Evolutionary conservation across 1,284 basidiomycete genomes (phyloP), one percentile per base, ranked within the genome.

Genomic region (Malassezia globosa): DNA sequence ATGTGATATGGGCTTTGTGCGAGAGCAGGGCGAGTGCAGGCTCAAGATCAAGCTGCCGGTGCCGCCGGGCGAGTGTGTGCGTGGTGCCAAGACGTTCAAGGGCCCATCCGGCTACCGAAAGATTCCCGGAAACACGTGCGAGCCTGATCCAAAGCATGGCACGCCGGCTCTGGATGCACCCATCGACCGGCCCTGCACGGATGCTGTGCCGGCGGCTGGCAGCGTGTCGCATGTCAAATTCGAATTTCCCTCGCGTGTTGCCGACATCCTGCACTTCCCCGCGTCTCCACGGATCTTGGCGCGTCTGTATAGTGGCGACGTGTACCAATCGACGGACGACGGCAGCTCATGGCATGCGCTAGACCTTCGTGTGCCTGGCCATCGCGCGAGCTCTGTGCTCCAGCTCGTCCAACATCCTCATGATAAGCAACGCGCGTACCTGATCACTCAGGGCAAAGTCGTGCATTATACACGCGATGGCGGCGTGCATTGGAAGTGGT

Each of bases 311-410:
- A 86, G 95, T 63, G 76, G 81, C 52, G 78, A 79, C 0, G 77
- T 95, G 46, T 96, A 86, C 85, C 87, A 94, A 75, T 94, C 88
- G 0, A 80, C 79, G 64, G 95, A 90, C 70, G 90, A 97, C 72
- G 92, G 92, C 0, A 89, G 86, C 72, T 82, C 82, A 0, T 97
- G 90, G 90, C 77, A 77, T 43, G 81, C 81, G 58, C 58, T 66
- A 29, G 47, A 55, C 10, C 46, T 55, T 35, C 23, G 35, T 4
- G 50, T 59, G 34, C 31, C 19, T 16, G 31, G n/a, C 7, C 36
- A 27, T 21, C 19, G 18, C 4, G 19, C 48, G 35, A 36, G 41
- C 29, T 78, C 76, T 4, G 86, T 92, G 74, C 75, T 95, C 31
- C 81, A 79, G 0, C 83, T 96, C 74, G 84, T 84, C 60, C 82